These are phyloP conservation scores for Cyberlindnera maritima DNA, from an alignment of 805 yeast species.

Conservation along the genomic window DNA sequence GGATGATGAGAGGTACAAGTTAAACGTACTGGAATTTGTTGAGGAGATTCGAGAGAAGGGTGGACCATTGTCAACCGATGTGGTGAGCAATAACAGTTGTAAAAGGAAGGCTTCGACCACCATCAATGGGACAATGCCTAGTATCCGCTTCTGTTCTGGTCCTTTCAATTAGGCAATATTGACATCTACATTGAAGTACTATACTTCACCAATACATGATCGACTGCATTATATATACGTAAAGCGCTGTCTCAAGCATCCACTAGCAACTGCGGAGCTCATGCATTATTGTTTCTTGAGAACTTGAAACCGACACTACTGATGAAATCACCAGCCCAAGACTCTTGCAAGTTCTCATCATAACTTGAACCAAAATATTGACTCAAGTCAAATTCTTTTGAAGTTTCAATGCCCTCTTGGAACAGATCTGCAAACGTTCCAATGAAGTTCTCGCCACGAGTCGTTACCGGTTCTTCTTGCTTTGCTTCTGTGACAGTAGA, in stretches of 20 bases:
- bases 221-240: too few relatives aligned
- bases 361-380: slow-evolving; percentile 6
- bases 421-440: slow-evolving; percentile 8
- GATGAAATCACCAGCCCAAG: slow-evolving; percentile 1
- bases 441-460: not conserved
- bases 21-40: not conserved
- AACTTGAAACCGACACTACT: not conserved
- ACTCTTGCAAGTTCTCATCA: slow-evolving; percentile 1
- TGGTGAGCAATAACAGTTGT: not conserved
- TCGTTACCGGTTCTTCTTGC: not conserved
- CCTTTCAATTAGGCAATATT: too few relatives aligned
- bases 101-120: not conserved
- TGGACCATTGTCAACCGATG: not conserved
- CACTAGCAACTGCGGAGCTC: too few relatives aligned
- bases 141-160: not conserved
- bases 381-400: slow-evolving; percentile 4
- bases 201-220: too few relatives aligned
- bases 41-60: not conserved
- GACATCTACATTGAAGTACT: too few relatives aligned
- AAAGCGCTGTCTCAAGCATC: too few relatives aligned
- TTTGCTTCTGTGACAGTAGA: not conserved
- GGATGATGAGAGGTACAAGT: too few relatives aligned
- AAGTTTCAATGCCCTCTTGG: slow-evolving; percentile 2
- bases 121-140: not conserved
- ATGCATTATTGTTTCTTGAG: not conserved